Evolutionary conservation across 2,329 filamentous ascomycete genomes (phyloP).

Genomic region (Tolypocladium sp.): DNA sequence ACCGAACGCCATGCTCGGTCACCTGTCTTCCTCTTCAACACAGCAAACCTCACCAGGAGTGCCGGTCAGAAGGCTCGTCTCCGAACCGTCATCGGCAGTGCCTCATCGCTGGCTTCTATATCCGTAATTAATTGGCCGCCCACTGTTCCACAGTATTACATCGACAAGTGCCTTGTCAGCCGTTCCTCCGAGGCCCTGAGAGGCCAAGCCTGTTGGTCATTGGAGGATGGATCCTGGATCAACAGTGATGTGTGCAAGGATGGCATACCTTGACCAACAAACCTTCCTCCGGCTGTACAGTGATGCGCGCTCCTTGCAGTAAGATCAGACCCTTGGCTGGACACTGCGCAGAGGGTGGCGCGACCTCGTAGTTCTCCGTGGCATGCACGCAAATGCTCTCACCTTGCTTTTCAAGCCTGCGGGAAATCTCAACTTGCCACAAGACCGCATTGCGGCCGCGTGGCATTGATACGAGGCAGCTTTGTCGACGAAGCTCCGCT

Average conservation of each 20-base stretch:
- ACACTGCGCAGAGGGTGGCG: not conserved
- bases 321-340: not conserved
- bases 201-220: not conserved
- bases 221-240: not conserved
- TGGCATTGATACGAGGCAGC: not conserved
- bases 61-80: not conserved
- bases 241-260: not conserved
- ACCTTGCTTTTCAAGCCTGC: not conserved
- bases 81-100: not conserved
- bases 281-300: not conserved
- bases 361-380: not conserved
- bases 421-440: not conserved
- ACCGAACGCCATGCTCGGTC: not conserved
- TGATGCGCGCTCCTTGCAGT: not conserved
- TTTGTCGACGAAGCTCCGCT: not conserved
- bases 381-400: not conserved
- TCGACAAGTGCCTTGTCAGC: not conserved
- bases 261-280: not conserved
- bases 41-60: not conserved
- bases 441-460: not conserved
- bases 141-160: not conserved
- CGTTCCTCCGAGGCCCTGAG: not conserved
- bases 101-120: too few relatives aligned
- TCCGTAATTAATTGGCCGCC: not conserved
- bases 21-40: not conserved